These are phyloP conservation scores for Iberis amara DNA, from an alignment of 441 rosid genomes.

Conservation along the genomic window DNA sequence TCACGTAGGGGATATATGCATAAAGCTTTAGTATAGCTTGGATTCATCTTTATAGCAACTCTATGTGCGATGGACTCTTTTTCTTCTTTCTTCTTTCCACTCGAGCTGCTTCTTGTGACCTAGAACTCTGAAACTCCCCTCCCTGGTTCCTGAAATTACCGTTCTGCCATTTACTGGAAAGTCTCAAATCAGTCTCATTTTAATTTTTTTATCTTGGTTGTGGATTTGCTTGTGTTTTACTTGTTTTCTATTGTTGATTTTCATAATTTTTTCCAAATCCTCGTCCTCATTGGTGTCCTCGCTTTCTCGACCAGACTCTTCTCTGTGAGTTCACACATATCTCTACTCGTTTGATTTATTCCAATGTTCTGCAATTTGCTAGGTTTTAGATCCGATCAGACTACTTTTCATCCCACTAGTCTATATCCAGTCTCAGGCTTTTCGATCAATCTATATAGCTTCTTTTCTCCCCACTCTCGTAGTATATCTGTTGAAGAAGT, in stretches of 20 bases:
- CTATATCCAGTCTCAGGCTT: slow-evolving; percentile 41
- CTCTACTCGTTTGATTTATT: slow-evolving; percentile 8
- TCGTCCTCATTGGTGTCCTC: slow-evolving; percentile 83
- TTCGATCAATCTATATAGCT: no score
- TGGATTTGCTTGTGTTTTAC: no score
- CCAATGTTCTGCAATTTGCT: background rate
- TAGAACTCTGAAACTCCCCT: slow-evolving; percentile 50
- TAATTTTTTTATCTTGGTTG: no score
- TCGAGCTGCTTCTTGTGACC: slow-evolving; percentile 46
- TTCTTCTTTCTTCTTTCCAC: no score
- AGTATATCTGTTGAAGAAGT: no score
- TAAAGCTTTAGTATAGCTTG: no score
- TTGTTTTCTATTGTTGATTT: no score
- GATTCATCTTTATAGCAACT: no score
- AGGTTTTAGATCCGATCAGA: slow-evolving; percentile 40
- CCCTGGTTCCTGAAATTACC: slow-evolving; percentile 54
- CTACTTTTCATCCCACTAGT: slow-evolving; percentile 24
- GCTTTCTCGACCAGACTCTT: slow-evolving; percentile 99
- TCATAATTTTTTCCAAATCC: slow-evolving; percentile 32
- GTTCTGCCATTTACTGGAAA: slow-evolving; percentile 73
- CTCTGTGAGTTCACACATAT: slow-evolving; percentile 60
- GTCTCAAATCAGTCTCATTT: no score
- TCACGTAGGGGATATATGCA: no score
- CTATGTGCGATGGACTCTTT: no score
- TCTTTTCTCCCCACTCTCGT: no score